Percentiles rank a stretch among this genome's conserved stretches.
Evolutionary conservation across 2,329 filamentous ascomycete species (phyloP).

Genomic region (Microsporum audouinii): DNA sequence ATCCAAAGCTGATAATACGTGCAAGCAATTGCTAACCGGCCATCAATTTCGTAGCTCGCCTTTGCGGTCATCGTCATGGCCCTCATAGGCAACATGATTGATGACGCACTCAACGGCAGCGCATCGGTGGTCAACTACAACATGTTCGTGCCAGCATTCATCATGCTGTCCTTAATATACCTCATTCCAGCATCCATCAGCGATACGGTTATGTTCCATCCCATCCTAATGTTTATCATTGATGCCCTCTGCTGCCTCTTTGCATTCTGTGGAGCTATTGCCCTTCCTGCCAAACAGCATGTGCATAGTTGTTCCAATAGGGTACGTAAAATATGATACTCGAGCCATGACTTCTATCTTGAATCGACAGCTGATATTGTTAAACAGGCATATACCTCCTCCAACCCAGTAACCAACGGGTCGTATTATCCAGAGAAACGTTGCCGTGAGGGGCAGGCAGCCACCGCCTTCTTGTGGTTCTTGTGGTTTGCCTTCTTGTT

Average conservation of each 20-base stretch:
- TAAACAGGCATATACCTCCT: constrained; percentile 19
- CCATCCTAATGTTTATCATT: constrained; percentile 33
- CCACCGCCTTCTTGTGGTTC: constrained; percentile 43
- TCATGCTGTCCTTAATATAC: constrained; percentile 39
- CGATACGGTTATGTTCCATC: constrained; percentile 30
- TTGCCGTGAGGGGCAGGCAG: constrained; percentile 42
- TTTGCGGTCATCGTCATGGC: constrained; percentile 50
- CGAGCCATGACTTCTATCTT: not conserved
- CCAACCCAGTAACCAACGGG: constrained; percentile 39
- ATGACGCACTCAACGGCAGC: constrained; percentile 36
- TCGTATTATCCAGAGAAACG: constrained; percentile 28
- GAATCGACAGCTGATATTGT: not conserved
- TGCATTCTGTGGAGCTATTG: constrained; percentile 38
- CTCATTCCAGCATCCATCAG: constrained; percentile 35
- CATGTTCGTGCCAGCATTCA: constrained; percentile 40
- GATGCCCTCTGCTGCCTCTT: constrained; percentile 40
- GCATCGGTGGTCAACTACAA: constrained; percentile 46
- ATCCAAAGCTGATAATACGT: not conserved
- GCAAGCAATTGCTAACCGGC: constrained; percentile 7
- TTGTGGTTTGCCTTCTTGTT: constrained; percentile 35
- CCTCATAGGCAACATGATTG: constrained; percentile 53
- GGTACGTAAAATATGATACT: constrained; percentile 25
- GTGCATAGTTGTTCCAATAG: constrained; percentile 36
- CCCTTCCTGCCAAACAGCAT: constrained; percentile 37
- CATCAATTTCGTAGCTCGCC: constrained; percentile 38